Percentiles rank a stretch among this genome's conserved stretches.
Evolutionary conservation across 1,284 basidiomycete genomes (phyloP).

Genomic region (Schizophyllum amplum): DNA sequence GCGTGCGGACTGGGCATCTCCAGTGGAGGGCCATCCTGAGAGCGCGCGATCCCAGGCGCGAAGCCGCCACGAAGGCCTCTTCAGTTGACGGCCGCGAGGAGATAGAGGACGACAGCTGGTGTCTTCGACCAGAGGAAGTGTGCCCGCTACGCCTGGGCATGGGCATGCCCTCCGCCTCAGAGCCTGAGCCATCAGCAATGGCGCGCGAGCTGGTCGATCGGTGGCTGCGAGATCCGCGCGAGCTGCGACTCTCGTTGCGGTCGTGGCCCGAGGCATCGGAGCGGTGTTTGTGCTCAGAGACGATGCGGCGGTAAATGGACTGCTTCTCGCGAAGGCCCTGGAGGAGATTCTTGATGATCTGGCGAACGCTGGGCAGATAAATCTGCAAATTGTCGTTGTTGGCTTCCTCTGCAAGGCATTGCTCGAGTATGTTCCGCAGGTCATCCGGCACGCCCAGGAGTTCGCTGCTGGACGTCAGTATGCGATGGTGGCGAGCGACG

Average conservation of each 20-base stretch:
- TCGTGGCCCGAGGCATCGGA: conserved; percentile 40
- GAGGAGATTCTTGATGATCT: conserved; percentile 88
- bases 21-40: not conserved
- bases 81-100: conserved; percentile 17
- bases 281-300: conserved; percentile 48
- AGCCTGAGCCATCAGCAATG: conserved; percentile 5
- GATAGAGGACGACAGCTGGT: conserved; percentile 19
- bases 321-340: conserved; percentile 92
- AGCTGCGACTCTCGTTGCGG: conserved; percentile 45
- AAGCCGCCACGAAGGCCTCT: conserved; percentile 47
- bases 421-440: conserved; percentile 82
- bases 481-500: conserved; percentile 10
- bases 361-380: conserved; percentile 86
- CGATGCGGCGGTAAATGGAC: conserved; percentile 63
- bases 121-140: conserved; percentile 19
- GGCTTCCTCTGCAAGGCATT: conserved; percentile 87
- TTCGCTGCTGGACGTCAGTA: conserved; percentile 48
- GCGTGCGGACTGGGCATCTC: conserved; percentile 3
- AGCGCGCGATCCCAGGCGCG: conserved; percentile 22
- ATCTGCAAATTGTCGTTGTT: conserved; percentile 78
- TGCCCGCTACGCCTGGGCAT: no score
- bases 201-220: conserved; percentile 35
- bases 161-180: conserved; percentile 16
- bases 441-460: conserved; percentile 86
- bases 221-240: conserved; percentile 36